Base-by-base conservation (phyloP, 148 eudicot genomes). In the Rhododendron mucronatum region DNA sequence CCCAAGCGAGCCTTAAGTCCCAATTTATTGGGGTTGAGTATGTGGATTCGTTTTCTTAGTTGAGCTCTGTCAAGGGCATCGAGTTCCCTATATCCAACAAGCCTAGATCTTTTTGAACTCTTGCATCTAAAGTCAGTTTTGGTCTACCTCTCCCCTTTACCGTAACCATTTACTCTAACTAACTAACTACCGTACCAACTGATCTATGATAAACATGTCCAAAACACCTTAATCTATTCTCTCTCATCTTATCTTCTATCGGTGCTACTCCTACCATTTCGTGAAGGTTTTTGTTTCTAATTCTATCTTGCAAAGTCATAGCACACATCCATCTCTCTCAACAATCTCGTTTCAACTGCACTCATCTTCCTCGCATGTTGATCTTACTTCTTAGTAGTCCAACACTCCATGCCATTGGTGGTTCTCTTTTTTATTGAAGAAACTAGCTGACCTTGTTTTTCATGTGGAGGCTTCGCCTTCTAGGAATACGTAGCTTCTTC, bases 371-470 rank as follows among this genome's bases (percentile, higher is more conserved):
- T 55, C 61, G 1, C 20, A 55, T 16, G 21, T 55, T 55, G 61
- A 16, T 51, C 57, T 41, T 47, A 47, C 11, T 47, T 44, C 47
- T 51, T 16, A 55, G 61, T 15, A 55, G 61, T 7, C 61, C 61
- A 55, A 55, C 61, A 55, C 21, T 55, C 61, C 14, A 3, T 59
- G 65, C 65, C 26, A 59, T 59, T 59, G 65, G n/a, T 59, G 21
- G 21, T 18, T 67, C 74, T 26, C 33, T 39, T 84, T 15, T 35
- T 15, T 53, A 39, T 53, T 84, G 81, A 53, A 53, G 81, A 53
- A 75, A 28, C 23, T 53, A 78, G 84, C 74, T 82, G 18, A 37
- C 80, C 47, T 84, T 26, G 28, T 53, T 75, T 73, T 76, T 75
- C 48, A 84, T 35, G 33, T 73, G 65, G 33, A 73, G 20, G 30